Percentiles rank a stretch among this genome's conserved stretches.
These are phyloP conservation scores for Penicillium sp. DNA, from an alignment of 2,329 filamentous ascomycete genomes.

Conservation along the genomic window DNA sequence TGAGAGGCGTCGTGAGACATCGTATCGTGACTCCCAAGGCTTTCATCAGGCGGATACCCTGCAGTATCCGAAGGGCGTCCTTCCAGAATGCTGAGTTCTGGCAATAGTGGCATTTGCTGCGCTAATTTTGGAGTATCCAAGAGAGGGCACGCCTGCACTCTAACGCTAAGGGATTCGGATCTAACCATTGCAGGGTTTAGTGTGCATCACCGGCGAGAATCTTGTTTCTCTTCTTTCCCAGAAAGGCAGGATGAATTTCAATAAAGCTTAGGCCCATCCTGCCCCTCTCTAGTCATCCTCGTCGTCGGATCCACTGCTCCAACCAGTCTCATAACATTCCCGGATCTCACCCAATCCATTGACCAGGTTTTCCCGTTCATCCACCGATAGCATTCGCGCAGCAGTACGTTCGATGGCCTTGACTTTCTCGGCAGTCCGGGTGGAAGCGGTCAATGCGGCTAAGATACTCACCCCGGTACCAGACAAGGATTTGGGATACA, in stretches of 20 bases:
- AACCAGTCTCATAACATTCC: slow-evolving; percentile 87
- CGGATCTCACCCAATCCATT: slow-evolving; percentile 82
- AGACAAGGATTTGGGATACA: slow-evolving; percentile 61
- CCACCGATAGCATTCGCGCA: slow-evolving; percentile 65
- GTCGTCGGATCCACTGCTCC: slow-evolving; percentile 68
- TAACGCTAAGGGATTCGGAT: not conserved
- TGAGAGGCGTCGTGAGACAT: slow-evolving; percentile 1
- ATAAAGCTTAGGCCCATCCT: not conserved
- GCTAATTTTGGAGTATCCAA: not conserved
- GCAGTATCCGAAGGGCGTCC: not conserved
- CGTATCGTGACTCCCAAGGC: not conserved
- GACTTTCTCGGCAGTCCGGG: slow-evolving; percentile 70
- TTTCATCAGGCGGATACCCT: not conserved
- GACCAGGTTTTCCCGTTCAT: slow-evolving; percentile 81
- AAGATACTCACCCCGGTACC: slow-evolving; percentile 51
- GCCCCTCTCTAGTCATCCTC: slow-evolving; percentile 42
- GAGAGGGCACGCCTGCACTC: not conserved
- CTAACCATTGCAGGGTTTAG: not conserved
- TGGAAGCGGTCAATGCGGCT: slow-evolving; percentile 72
- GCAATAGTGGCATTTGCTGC: not conserved
- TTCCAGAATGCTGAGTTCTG: not conserved
- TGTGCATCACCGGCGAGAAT: not conserved
- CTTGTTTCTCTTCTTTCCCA: not conserved
- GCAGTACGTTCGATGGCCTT: slow-evolving; percentile 68
- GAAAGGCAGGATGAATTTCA: not conserved